Conservation (phyloP, 1,284 basidiomycete species). For the Apiotrichum mycotoxinovorans region DNA sequence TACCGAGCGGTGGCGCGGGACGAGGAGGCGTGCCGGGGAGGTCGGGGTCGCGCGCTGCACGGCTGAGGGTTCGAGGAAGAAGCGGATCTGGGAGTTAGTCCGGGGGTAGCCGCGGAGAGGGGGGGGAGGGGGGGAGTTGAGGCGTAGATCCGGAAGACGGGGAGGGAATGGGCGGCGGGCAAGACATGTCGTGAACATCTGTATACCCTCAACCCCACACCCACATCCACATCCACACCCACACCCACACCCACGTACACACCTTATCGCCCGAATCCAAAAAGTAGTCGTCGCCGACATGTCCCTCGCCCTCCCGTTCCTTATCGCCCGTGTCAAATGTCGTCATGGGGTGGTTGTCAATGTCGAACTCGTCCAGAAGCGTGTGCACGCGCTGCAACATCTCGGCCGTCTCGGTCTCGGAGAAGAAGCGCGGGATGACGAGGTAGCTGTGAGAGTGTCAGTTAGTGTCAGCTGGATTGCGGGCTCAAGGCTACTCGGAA, state of each 20-base stretch:
- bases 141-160: too few species aligned
- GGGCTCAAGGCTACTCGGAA: not conserved
- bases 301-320: constrained; percentile 60
- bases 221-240: too few species aligned
- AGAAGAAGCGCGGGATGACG: constrained; percentile 69
- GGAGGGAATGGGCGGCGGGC: too few species aligned
- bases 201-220: too few species aligned
- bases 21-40: constrained; percentile 58
- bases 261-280: constrained; percentile 87
- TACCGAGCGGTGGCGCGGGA: constrained; percentile 64
- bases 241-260: too few species aligned
- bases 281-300: constrained; percentile 80
- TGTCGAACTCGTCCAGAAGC: constrained; percentile 69
- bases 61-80: constrained; percentile 47
- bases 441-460: constrained; percentile 60
- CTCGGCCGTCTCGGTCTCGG: constrained; percentile 57
- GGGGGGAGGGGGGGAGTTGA: not conserved
- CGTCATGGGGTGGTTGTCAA: constrained; percentile 81
- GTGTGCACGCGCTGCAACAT: constrained; percentile 68
- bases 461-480: not conserved
- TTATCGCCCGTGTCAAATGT: constrained; percentile 73
- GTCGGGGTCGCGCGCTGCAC: constrained; percentile 28
- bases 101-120: not conserved
- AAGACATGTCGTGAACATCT: too few species aligned
- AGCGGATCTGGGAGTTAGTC: constrained; percentile 32